phyloP scores from a whole-genome alignment of 495 filamentous ascomycete genomes.

The Darksidea phi region DNA sequence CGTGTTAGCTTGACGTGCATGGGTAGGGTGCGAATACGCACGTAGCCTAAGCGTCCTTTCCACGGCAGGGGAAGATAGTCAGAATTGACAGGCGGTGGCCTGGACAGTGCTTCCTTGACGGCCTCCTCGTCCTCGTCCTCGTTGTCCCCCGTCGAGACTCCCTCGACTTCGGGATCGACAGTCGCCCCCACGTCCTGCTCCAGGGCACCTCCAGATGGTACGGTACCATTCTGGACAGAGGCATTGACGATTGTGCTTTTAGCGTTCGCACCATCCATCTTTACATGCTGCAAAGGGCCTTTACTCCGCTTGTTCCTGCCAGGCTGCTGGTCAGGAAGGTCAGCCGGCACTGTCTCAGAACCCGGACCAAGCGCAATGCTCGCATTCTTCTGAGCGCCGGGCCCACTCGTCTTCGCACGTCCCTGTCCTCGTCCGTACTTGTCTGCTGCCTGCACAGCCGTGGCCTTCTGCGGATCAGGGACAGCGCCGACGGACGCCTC shows the following conservation, averaged over 20 bases:
- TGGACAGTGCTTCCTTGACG: slow-evolving; percentile 49
- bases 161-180: slow-evolving; percentile 45
- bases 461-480: background rate
- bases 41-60: slow-evolving; percentile 91
- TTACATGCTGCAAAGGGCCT: slow-evolving; percentile 20
- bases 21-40: slow-evolving; percentile 46
- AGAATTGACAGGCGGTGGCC: slow-evolving; percentile 80
- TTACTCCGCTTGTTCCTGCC: slow-evolving; percentile 26
- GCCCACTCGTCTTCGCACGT: slow-evolving; percentile 1
- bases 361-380: background rate
- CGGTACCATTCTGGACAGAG: background rate
- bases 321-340: slow-evolving; percentile 18
- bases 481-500: background rate
- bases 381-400: slow-evolving; percentile 5
- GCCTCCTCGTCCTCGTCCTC: slow-evolving; percentile 45
- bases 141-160: slow-evolving; percentile 27
- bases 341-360: slow-evolving; percentile 24
- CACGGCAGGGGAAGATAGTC: slow-evolving; percentile 84
- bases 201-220: background rate
- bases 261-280: slow-evolving; percentile 11
- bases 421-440: background rate
- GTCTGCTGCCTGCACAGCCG: background rate
- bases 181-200: slow-evolving; percentile 24
- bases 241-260: slow-evolving; percentile 1
- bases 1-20: slow-evolving; percentile 6